phyloP scores from a whole-genome alignment of 371 early-diverging fungal species.

The Mortierella sp. region DNA sequence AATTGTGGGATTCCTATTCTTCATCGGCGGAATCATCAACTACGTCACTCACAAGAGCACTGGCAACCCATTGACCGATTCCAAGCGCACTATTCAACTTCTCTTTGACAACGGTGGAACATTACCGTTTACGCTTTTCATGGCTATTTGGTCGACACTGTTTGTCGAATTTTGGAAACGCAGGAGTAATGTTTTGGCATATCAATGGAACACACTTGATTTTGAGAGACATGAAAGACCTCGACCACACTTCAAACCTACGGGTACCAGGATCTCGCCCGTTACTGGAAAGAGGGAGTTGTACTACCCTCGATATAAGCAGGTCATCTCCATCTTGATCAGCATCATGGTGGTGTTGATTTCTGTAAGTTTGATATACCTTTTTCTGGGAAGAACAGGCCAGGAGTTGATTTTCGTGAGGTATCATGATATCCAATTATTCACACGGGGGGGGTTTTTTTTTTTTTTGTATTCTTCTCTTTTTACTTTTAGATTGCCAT shows the following conservation, averaged over 20 bases:
- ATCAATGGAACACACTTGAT: constrained; percentile 69
- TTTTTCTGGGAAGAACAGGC: no score
- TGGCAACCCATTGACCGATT: background rate
- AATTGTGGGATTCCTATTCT: constrained; percentile 59
- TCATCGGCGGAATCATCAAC: constrained; percentile 61
- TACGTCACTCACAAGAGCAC: background rate
- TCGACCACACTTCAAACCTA: constrained; percentile 66
- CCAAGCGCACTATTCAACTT: background rate
- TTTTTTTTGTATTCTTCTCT: background rate
- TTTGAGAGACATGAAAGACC: constrained; percentile 59
- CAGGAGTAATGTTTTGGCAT: constrained; percentile 58
- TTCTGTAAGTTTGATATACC: constrained; percentile 28
- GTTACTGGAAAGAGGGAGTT: constrained; percentile 65
- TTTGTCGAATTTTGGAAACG: constrained; percentile 78
- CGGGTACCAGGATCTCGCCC: constrained; percentile 55
- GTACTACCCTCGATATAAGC: constrained; percentile 57
- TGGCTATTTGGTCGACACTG: constrained; percentile 68
- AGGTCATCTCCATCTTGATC: constrained; percentile 33
- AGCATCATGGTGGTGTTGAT: constrained; percentile 47
- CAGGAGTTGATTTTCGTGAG: no score
- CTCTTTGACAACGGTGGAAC: constrained; percentile 70
- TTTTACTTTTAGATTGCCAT: constrained; percentile 33
- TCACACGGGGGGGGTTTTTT: background rate
- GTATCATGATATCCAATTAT: no score
- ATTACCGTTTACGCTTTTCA: constrained; percentile 64